Conservation (phyloP, 805 yeast genomes). For the Zygoascus ofunaensis region DNA sequence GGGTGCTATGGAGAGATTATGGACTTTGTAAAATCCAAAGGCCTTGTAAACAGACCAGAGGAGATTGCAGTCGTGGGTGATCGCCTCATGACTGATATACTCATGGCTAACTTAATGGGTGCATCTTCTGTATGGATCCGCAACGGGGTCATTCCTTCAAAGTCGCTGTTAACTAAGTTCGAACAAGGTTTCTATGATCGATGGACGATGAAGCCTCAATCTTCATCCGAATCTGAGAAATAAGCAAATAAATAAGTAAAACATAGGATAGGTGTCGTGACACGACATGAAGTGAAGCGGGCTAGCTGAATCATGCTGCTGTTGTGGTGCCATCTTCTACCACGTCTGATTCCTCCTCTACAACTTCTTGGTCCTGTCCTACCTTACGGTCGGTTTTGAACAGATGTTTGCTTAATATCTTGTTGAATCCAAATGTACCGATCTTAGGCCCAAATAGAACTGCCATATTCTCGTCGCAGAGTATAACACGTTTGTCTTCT, state of each 20-base stretch:
- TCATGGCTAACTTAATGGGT: slow-evolving; percentile 94
- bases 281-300: too few species aligned
- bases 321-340: too few species aligned
- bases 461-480: slow-evolving; percentile 50
- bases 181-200: slow-evolving; percentile 7
- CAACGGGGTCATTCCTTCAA: slow-evolving; percentile 52
- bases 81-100: slow-evolving; percentile 78
- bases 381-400: slow-evolving; percentile 3
- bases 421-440: slow-evolving; percentile 17
- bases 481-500: slow-evolving; percentile 50
- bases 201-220: not conserved
- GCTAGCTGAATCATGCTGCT: too few species aligned
- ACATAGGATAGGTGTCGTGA: too few species aligned
- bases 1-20: slow-evolving; percentile 50
- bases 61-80: slow-evolving; percentile 88
- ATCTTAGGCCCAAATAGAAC: slow-evolving; percentile 47
- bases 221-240: not conserved
- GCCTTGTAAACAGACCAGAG: slow-evolving; percentile 38
- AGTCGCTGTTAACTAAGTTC: slow-evolving; percentile 8
- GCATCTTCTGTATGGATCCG: slow-evolving; percentile 74
- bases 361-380: too few species aligned
- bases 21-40: slow-evolving; percentile 45
- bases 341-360: too few species aligned
- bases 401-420: slow-evolving; percentile 20
- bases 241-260: not conserved